Evolutionary conservation across 768 basidiomycete species (phyloP).

Genomic region (Termitomyces heimii): DNA sequence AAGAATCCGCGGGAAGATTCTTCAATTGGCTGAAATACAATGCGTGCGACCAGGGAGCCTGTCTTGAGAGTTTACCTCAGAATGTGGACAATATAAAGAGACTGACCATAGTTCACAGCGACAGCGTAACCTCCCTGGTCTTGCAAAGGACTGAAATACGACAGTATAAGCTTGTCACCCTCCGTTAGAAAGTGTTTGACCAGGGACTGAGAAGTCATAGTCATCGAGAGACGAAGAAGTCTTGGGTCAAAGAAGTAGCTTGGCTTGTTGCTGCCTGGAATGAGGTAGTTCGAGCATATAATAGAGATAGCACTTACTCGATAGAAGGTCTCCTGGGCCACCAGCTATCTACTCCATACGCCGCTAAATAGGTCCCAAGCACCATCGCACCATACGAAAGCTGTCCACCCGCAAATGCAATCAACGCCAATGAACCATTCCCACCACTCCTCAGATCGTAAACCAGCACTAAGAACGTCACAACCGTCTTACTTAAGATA

Average conservation of each 20-base stretch:
- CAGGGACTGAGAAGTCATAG: constrained; percentile 84
- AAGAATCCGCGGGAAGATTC: constrained; percentile 89
- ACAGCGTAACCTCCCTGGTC: constrained; percentile 96
- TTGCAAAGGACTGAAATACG: constrained; percentile 72
- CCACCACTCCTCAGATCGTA: constrained; percentile 30
- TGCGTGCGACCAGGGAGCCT: constrained; percentile 91
- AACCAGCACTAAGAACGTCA: constrained; percentile 64
- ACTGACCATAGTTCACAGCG: constrained; percentile 87
- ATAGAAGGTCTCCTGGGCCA: constrained; percentile 21
- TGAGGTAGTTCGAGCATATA: neutral
- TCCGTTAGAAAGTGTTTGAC: constrained; percentile 96
- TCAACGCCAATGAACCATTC: constrained; percentile 47
- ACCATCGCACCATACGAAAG: constrained; percentile 61
- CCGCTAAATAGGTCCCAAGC: constrained; percentile 47
- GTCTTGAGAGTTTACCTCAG: neutral
- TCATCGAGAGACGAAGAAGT: constrained; percentile 59
- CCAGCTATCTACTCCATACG: constrained; percentile 28
- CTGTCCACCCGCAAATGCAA: constrained; percentile 88
- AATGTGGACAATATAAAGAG: neutral
- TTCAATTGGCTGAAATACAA: constrained; percentile 93
- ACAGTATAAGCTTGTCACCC: constrained; percentile 88
- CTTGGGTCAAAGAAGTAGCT: constrained; percentile 25
- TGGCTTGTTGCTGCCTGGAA: constrained; percentile 6
- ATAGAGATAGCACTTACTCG: constrained; percentile 7
- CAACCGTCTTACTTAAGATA: constrained; percentile 65